These are phyloP conservation scores for Solanum tarijense DNA, from an alignment of 257 asterid species.

Conservation along the genomic window DNA sequence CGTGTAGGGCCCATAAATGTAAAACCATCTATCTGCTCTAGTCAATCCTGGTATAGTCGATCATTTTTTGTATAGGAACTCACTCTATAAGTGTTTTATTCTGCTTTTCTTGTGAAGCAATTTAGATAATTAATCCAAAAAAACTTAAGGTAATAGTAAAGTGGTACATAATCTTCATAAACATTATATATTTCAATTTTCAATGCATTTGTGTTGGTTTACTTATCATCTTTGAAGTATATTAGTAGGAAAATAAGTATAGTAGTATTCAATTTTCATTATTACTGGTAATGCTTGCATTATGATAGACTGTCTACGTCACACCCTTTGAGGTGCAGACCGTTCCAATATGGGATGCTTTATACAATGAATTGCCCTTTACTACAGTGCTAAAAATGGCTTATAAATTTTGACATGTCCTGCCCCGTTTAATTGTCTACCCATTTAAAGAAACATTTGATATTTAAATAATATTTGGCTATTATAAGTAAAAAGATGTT, in stretches of 20 bases:
- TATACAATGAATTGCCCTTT: background rate
- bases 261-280: background rate
- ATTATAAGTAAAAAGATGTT: background rate
- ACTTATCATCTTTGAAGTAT: background rate
- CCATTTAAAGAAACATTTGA: too few relatives aligned
- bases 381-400: background rate
- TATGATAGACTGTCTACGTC: background rate
- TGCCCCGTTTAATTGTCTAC: too few relatives aligned
- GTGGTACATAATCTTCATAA: background rate
- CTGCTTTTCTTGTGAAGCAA: background rate
- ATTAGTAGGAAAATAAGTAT: background rate
- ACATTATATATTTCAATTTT: background rate
- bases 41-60: background rate
- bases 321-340: accelerated
- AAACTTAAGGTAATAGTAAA: background rate
- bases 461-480: too few relatives aligned
- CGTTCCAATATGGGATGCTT: too few relatives aligned
- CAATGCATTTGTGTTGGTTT: background rate
- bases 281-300: too few relatives aligned
- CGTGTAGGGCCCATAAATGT: background rate
- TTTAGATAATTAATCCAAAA: background rate
- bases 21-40: background rate
- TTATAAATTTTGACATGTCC: too few relatives aligned
- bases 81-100: background rate
- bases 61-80: background rate